Conservation (phyloP, 352 stramenopile genomes). For the Globisporangium abappressorium region DNA sequence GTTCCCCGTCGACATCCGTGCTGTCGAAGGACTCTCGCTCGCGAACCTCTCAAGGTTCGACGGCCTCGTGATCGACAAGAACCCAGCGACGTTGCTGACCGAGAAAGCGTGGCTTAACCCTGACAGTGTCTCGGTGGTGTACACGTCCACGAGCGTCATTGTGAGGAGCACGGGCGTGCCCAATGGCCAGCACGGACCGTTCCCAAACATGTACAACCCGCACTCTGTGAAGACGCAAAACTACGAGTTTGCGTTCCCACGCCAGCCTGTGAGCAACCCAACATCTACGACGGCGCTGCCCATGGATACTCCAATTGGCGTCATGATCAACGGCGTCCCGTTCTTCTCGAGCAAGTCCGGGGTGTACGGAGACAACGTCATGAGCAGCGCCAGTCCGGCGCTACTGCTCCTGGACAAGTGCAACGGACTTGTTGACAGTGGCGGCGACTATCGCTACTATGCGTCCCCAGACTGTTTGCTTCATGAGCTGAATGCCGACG, state of each 20-base stretch:
- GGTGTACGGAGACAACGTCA: slow-evolving; percentile 40
- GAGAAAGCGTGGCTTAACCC: slow-evolving; percentile 56
- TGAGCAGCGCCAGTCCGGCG: slow-evolving; percentile 31
- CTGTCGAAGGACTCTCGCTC: slow-evolving; percentile 47
- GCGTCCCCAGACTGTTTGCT: slow-evolving; percentile 66
- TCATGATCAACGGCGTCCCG: slow-evolving; percentile 74
- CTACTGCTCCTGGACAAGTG: slow-evolving; percentile 65
- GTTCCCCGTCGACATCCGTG: slow-evolving; percentile 40
- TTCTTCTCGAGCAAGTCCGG: slow-evolving; percentile 48
- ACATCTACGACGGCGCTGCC: slow-evolving; percentile 29
- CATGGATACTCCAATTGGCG: slow-evolving; percentile 43
- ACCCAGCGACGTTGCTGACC: slow-evolving; percentile 18
- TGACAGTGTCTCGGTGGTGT: slow-evolving; percentile 37
- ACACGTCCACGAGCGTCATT: slow-evolving; percentile 48
- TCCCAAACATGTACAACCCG: slow-evolving; percentile 64
- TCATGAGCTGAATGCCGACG: slow-evolving; percentile 31
- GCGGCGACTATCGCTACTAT: slow-evolving; percentile 75
- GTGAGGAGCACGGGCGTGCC: slow-evolving; percentile 62
- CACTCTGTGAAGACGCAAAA: slow-evolving; percentile 46
- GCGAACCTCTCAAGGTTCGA: slow-evolving; percentile 45
- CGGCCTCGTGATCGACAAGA: slow-evolving; percentile 54
- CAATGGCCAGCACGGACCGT: slow-evolving; percentile 44
- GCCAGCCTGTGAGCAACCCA: slow-evolving; percentile 28
- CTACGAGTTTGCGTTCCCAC: slow-evolving; percentile 64
- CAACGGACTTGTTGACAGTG: slow-evolving; percentile 58